Evolutionary conservation across 2,329 filamentous ascomycete genomes (phyloP).

Genomic region (Fusarium sulawesiense): DNA sequence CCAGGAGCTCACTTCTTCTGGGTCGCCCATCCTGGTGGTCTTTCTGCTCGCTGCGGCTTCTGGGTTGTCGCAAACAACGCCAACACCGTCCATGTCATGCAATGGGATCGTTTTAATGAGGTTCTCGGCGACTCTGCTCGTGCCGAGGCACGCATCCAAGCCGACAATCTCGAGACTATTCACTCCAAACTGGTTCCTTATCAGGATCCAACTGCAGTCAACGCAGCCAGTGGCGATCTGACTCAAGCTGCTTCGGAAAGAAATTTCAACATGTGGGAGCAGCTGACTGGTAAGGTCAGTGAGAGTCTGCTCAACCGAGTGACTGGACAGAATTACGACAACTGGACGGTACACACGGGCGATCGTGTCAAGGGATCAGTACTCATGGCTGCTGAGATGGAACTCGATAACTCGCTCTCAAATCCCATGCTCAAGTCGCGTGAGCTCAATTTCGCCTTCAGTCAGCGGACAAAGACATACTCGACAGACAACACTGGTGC

Average conservation of each 20-base stretch:
- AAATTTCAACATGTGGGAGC: slow-evolving; percentile 60
- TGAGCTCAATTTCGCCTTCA: slow-evolving; percentile 62
- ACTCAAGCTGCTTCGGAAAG: slow-evolving; percentile 34
- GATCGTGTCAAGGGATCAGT: slow-evolving; percentile 62
- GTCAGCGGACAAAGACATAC: slow-evolving; percentile 56
- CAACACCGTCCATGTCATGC: slow-evolving; percentile 58
- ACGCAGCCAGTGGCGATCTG: slow-evolving; percentile 29
- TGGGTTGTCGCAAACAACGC: slow-evolving; percentile 61
- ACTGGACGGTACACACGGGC: slow-evolving; percentile 66
- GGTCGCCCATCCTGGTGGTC: slow-evolving; percentile 61
- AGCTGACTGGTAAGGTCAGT: slow-evolving; percentile 63
- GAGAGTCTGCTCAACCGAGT: slow-evolving; percentile 59
- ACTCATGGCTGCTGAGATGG: slow-evolving; percentile 52
- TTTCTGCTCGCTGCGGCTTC: slow-evolving; percentile 65
- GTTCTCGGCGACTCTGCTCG: slow-evolving; percentile 61
- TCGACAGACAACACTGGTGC: slow-evolving; percentile 53
- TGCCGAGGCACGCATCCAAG: slow-evolving; percentile 60
- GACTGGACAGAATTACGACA: slow-evolving; percentile 54
- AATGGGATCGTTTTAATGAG: slow-evolving; percentile 69
- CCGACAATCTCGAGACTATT: slow-evolving; percentile 54
- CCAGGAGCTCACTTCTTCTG: slow-evolving; percentile 70
- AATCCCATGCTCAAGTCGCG: slow-evolving; percentile 49
- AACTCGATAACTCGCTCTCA: slow-evolving; percentile 55
- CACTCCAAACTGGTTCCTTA: slow-evolving; percentile 60
- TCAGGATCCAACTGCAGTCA: slow-evolving; percentile 50